Evolutionary conservation across 148 eudicot species (phyloP).

Genomic region (Polygonum aviculare): DNA sequence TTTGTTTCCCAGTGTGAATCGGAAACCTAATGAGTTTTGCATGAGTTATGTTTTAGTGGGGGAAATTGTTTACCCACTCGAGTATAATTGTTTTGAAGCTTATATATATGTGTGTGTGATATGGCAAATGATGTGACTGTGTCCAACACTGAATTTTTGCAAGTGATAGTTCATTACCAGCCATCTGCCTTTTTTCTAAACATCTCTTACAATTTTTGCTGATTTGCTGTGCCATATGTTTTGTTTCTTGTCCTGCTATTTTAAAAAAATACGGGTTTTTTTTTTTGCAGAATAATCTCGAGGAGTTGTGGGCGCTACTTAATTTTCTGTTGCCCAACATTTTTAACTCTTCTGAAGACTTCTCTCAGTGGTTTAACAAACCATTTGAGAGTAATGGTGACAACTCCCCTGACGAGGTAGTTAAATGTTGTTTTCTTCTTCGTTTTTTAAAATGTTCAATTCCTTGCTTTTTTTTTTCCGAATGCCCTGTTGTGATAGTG

Average conservation of each 20-base stretch:
- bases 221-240: neutral
- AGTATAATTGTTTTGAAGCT: too few species aligned
- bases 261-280: neutral
- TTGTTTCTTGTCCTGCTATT: neutral
- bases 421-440: neutral
- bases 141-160: neutral
- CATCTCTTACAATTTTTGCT: neutral
- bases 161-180: neutral
- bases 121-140: neutral
- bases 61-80: neutral
- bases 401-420: constrained; percentile 75
- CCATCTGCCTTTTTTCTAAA: neutral
- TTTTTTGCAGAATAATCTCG: constrained; percentile 78
- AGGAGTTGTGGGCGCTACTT: constrained; percentile 98
- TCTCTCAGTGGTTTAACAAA: constrained; percentile 99
- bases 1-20: neutral
- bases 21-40: neutral
- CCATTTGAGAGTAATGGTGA: constrained; percentile 96
- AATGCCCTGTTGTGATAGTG: neutral
- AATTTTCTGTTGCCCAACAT: constrained; percentile 93
- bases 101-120: neutral
- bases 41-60: neutral
- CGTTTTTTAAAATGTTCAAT: constrained; percentile 2
- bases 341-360: constrained; percentile 93
- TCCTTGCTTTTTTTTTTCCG: neutral